Base-by-base conservation (phyloP, 352 stramenopile genomes). In the Thalassiosira exigua region DNA sequence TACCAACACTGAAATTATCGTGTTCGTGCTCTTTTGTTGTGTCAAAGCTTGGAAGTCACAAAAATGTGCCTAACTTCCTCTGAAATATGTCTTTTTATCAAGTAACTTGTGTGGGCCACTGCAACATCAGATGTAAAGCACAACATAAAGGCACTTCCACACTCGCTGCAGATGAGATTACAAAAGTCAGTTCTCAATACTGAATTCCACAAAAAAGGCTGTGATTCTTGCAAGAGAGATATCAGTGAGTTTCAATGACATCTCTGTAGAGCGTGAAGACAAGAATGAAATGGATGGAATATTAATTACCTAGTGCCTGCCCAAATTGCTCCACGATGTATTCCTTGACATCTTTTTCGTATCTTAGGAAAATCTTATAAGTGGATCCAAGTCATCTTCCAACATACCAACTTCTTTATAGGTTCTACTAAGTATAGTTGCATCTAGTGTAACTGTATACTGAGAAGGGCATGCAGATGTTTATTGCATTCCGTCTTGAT, bases 11-110 rank as follows among this genome's bases (percentile, higher is more conserved):
- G n/a, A n/a, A n/a, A n/a, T n/a, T n/a, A n/a, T n/a, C n/a, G n/a
- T n/a, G n/a, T n/a, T n/a, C n/a, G n/a, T n/a, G n/a, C n/a, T n/a
- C n/a, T n/a, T n/a, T n/a, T n/a, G n/a, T n/a, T n/a, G n/a, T n/a
- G n/a, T n/a, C n/a, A n/a, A n/a, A n/a, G n/a, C n/a, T 39, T 36
- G 50, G 1, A 73, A n/a, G 27, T 73, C 24, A 12, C 56, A 42
- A 33, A 61, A 73, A 26, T 73, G 64, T 42, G 64, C 52, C 36
- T 73, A 73, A 1, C 33, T 64, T 64, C 64, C 64, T 17, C 64
- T 36, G 50, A 73, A 73, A 33, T 65, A 33, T 2, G 33, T 30
- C n/a, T 56, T 54, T 4, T 73, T 73, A 4, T 56, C 14, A 29
- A 73, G 64, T n/a, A 73, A n/a, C 33, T 73, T 53, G 19, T 52